Evolutionary conservation across 2,329 filamentous ascomycete species (phyloP).

Genomic region (Claviceps sorghi): DNA sequence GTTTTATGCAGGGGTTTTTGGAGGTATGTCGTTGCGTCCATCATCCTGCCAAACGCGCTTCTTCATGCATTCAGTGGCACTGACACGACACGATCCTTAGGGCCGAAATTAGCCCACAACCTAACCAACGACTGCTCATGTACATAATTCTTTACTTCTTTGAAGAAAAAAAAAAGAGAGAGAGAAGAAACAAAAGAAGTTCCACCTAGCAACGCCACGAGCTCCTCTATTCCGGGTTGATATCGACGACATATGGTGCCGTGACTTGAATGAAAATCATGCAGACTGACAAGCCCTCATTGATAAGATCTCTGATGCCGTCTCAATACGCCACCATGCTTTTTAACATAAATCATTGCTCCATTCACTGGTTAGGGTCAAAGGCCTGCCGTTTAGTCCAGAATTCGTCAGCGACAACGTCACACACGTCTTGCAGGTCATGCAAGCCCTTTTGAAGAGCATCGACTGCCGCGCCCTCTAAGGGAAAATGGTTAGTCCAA

Average conservation of each 20-base stretch:
- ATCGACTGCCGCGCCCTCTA: constrained; percentile 67
- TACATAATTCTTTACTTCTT: constrained; percentile 19
- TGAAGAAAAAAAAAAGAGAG: neutral
- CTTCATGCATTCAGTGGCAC: constrained; percentile 1
- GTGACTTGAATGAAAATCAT: neutral
- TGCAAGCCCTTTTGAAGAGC: constrained; percentile 81
- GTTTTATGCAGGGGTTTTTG: constrained; percentile 88
- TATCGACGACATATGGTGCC: neutral
- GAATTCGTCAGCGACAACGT: constrained; percentile 88
- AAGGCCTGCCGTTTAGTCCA: constrained; percentile 35
- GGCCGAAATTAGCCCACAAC: constrained; percentile 37
- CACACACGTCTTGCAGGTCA: constrained; percentile 82
- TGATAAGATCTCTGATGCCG: neutral
- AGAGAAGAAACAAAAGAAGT: constrained; percentile 4
- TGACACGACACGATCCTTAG: constrained; percentile 20
- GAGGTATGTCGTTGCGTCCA: constrained; percentile 47
- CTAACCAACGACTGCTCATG: constrained; percentile 15
- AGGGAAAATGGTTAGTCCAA: neutral
- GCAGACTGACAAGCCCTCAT: constrained; percentile 5
- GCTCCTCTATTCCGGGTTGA: constrained; percentile 10
- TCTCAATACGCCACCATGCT: constrained; percentile 1
- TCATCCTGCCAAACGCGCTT: neutral
- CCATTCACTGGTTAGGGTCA: constrained; percentile 20
- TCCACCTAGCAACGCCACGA: constrained; percentile 19
- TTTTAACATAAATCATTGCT: constrained; percentile 12